These are phyloP conservation scores for Arabidopsis thaliana DNA, from an alignment of 345 rosid species.

Conservation along the genomic window TAIR10.1 NC_003075.7:5185001-5185500, in stretches of 20 bases:
- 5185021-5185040: conserved; percentile 73
- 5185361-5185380: conserved; percentile 46
- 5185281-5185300: conserved; percentile 59
- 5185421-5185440: conserved; percentile 78
- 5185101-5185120: conserved; percentile 55
- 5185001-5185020: conserved; percentile 53
- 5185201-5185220: conserved; percentile 56
- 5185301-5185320: conserved; percentile 61
- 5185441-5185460: conserved; percentile 58
- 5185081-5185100: conserved; percentile 61
- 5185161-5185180: conserved; percentile 63
- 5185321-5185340: conserved; percentile 68
- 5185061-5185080: conserved; percentile 60
- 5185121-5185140: conserved; percentile 58
- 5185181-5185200: conserved; percentile 61
- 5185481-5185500: conserved; percentile 60
- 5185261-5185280: conserved; percentile 56
- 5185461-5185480: conserved; percentile 49
- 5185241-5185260: conserved; percentile 74
- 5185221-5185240: conserved; percentile 67
- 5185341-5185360: conserved; percentile 76
- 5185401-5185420: conserved; percentile 70
- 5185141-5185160: conserved; percentile 69
- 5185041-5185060: conserved; percentile 64
- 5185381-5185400: conserved; percentile 56